These are phyloP conservation scores for Clavispora phyllophila DNA, from an alignment of 805 yeast genomes.

Conservation along the genomic window DNA sequence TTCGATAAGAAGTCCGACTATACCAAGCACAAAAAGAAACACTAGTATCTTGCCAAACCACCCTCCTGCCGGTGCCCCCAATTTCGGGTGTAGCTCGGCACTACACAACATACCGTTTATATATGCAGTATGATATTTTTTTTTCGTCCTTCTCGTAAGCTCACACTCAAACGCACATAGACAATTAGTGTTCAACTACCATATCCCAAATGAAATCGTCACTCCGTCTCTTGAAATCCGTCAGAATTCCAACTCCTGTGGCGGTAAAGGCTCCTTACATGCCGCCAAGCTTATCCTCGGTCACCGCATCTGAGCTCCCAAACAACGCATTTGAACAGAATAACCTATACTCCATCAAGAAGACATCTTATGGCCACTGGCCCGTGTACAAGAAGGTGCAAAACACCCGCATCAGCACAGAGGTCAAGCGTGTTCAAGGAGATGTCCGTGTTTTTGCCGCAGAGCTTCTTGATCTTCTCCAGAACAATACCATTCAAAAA, in stretches of 20 bases:
- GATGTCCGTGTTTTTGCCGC: slow-evolving; percentile 58
- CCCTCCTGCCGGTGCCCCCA: not conserved
- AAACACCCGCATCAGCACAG: slow-evolving; percentile 64
- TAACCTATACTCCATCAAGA: slow-evolving; percentile 36
- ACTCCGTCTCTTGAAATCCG: slow-evolving; percentile 16
- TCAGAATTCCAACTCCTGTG: slow-evolving; percentile 17
- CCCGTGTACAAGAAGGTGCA: slow-evolving; percentile 77
- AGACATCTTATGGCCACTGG: slow-evolving; percentile 61
- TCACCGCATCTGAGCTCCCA: slow-evolving; percentile 13
- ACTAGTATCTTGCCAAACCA: not conserved
- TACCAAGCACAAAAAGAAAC: slow-evolving; percentile 30
- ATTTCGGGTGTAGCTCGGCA: not conserved
- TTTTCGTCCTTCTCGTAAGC: not conserved
- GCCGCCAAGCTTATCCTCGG: slow-evolving; percentile 23
- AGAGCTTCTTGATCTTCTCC: slow-evolving; percentile 47
- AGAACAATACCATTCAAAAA: slow-evolving; percentile 22
- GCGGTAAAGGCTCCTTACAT: slow-evolving; percentile 17
- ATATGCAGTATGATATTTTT: not conserved
- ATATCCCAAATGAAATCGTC: slow-evolving; percentile 23
- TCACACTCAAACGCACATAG: not conserved
- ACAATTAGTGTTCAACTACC: not conserved
- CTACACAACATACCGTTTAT: not conserved
- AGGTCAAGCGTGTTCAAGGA: slow-evolving; percentile 67
- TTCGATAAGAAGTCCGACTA: slow-evolving; percentile 43
- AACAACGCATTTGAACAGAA: slow-evolving; percentile 29